Percentiles rank a stretch among this genome's conserved stretches.
Evolutionary conservation across 1,284 basidiomycete genomes (phyloP).

Genomic region (Trametes versicolor): DNA sequence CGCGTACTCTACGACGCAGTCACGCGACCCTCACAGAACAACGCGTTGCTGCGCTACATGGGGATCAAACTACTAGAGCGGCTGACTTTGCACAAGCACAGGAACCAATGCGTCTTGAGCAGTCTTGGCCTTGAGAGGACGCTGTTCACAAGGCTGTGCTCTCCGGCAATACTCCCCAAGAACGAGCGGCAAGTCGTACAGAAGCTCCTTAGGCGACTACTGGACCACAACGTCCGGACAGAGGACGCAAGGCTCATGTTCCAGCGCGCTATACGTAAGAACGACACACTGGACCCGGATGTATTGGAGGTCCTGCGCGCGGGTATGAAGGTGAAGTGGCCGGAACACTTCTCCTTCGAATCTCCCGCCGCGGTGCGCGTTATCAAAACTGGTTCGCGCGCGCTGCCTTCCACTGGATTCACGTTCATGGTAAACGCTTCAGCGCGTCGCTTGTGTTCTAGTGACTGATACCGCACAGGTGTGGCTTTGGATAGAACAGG

Average conservation of each 20-base stretch:
- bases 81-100: conserved; percentile 65
- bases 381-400: conserved; percentile 53
- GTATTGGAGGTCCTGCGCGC: conserved; percentile 74
- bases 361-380: conserved; percentile 59
- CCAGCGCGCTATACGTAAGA: conserved; percentile 57
- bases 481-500: conserved; percentile 73
- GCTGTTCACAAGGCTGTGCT: conserved; percentile 55
- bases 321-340: conserved; percentile 77
- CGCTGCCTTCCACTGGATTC: conserved; percentile 67
- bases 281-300: conserved; percentile 60
- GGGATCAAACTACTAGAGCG: conserved; percentile 70
- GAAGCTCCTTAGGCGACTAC: conserved; percentile 67
- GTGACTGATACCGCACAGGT: conserved; percentile 52
- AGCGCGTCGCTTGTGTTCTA: neutral
- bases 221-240: conserved; percentile 77
- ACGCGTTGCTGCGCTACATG: conserved; percentile 53
- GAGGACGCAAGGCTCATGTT: conserved; percentile 68
- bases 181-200: conserved; percentile 63
- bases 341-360: conserved; percentile 76
- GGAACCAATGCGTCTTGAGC: conserved; percentile 73
- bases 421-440: conserved; percentile 68
- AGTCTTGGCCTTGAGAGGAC: conserved; percentile 62
- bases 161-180: conserved; percentile 46
- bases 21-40: conserved; percentile 39
- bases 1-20: conserved; percentile 62